Conservation (phyloP, 1,284 basidiomycete species). For the Malassezia furfur region DNA sequence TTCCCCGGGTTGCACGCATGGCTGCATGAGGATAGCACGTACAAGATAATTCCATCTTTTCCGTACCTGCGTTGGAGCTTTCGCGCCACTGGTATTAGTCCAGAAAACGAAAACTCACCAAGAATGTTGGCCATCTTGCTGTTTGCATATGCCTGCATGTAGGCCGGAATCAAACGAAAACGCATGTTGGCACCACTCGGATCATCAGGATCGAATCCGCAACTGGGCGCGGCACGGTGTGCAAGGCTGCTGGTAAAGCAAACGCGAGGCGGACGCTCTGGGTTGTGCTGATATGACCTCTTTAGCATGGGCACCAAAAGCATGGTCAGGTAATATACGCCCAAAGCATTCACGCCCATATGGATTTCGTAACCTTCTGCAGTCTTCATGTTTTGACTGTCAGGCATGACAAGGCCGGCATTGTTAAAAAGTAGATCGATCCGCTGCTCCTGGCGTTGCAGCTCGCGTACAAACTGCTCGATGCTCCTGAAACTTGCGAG, state of each 20-base stretch:
- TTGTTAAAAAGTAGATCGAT: constrained; percentile 30
- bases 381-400: constrained; percentile 3
- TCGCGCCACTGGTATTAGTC: background rate
- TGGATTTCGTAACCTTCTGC: constrained; percentile 31
- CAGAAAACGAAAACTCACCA: too few species aligned
- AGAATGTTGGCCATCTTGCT: constrained; percentile 21
- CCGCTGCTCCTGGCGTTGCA: constrained; percentile 13
- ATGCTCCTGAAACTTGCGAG: constrained; percentile 23
- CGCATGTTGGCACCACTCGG: background rate
- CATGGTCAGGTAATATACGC: constrained; percentile 25
- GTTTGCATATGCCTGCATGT: constrained; percentile 24
- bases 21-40: background rate
- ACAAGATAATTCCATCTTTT: constrained; percentile 20
- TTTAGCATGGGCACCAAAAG: constrained; percentile 20
- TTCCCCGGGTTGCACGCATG: constrained; percentile 24
- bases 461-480: constrained; percentile 19
- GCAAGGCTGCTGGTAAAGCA: constrained; percentile 21
- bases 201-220: constrained; percentile 10
- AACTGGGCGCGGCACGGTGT: constrained; percentile 11
- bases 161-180: background rate
- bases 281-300: background rate
- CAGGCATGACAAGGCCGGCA: constrained; percentile 21
- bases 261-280: constrained; percentile 11
- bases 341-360: constrained; percentile 29
- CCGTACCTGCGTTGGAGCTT: constrained; percentile 4